Conservation (phyloP, 179 eudicot species). For the Beta corolliflora region DNA sequence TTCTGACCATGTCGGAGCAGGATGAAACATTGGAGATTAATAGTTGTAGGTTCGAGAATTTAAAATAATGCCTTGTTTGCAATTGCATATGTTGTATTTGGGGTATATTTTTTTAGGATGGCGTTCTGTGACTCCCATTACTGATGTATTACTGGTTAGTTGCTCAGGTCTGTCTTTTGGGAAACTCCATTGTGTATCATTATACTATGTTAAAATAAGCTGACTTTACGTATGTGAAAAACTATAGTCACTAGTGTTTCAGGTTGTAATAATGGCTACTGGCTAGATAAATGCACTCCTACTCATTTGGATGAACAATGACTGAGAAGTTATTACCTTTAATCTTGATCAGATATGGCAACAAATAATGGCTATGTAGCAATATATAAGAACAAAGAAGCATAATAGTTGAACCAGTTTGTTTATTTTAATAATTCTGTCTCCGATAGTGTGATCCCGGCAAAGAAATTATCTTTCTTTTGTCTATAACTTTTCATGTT, state of each 20-base stretch:
- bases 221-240: too few species aligned
- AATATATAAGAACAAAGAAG: background rate
- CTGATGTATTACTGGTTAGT: slow-evolving; percentile 1
- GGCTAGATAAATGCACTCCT: background rate
- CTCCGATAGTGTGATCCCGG: background rate
- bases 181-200: too few species aligned
- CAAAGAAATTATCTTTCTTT: too few species aligned
- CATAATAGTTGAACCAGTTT: background rate
- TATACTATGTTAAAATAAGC: background rate
- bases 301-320: background rate
- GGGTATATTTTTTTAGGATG: background rate
- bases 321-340: background rate
- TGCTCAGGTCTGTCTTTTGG: background rate
- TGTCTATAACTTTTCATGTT: background rate
- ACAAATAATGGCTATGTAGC: background rate
- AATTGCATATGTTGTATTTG: background rate
- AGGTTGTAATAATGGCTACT: too few species aligned
- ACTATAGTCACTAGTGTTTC: too few species aligned
- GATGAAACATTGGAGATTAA: too few species aligned
- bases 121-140: slow-evolving; percentile 9
- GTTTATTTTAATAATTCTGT: background rate
- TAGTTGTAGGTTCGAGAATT: background rate
- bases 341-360: background rate
- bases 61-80: too few species aligned
- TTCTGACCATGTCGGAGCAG: too few species aligned